Evolutionary conservation across 306 rosid species (phyloP).

Genomic region (Erythrophleum fordii): DNA sequence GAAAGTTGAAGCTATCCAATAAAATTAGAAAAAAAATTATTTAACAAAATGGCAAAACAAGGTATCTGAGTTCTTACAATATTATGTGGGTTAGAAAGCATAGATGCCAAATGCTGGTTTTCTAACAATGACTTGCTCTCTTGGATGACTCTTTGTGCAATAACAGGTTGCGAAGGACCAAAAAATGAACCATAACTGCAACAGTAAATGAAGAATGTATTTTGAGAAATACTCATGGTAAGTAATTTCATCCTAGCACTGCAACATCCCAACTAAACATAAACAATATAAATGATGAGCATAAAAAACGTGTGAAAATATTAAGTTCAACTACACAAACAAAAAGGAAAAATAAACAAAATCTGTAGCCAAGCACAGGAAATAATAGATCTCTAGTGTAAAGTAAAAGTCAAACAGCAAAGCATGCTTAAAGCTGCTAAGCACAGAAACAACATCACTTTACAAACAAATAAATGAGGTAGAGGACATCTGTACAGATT

Average conservation of each 20-base stretch:
- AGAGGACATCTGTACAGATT: not conserved
- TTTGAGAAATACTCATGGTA: constrained; percentile 29
- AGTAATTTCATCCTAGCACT: constrained; percentile 11
- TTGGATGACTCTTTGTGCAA: constrained; percentile 87
- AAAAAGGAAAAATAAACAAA: not conserved
- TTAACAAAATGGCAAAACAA: constrained; percentile 20
- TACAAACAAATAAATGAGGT: constrained; percentile 5
- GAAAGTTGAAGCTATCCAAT: constrained; percentile 5
- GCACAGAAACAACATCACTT: not conserved
- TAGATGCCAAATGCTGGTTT: constrained; percentile 69
- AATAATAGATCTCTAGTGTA: not conserved
- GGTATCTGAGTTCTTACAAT: constrained; percentile 50
- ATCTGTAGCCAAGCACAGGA: not conserved
- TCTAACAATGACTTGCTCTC: constrained; percentile 90
- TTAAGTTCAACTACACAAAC: not conserved
- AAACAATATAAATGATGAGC: constrained; percentile 4
- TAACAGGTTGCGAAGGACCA: constrained; percentile 86
- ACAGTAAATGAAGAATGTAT: constrained; percentile 26
- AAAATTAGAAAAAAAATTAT: not conserved
- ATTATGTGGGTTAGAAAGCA: constrained; percentile 50
- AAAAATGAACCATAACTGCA: constrained; percentile 94
- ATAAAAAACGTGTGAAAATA: constrained; percentile 3
- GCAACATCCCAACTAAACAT: not conserved
- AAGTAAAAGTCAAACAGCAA: constrained; percentile 7
- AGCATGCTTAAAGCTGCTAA: constrained; percentile 14